Percentiles rank a stretch among this genome's conserved stretches.
phyloP scores from a whole-genome alignment of 495 filamentous ascomycete genomes.

The Aspergillus nanangensis region DNA sequence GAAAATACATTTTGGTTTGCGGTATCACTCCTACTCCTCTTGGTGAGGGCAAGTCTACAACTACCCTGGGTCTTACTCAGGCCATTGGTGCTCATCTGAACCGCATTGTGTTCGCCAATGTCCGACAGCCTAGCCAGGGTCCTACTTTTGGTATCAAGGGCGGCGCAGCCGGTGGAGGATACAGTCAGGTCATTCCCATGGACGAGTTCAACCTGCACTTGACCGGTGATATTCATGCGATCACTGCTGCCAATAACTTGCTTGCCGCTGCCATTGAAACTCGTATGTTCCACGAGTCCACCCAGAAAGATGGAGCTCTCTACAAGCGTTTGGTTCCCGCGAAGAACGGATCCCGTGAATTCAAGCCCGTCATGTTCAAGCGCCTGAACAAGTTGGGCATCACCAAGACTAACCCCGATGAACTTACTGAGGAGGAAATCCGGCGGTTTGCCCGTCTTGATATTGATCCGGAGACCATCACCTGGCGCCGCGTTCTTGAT shows the following conservation, averaged over 20 bases:
- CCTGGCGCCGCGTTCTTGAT: constrained; percentile 92
- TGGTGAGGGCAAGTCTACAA: constrained; percentile 97
- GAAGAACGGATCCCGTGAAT: constrained; percentile 85
- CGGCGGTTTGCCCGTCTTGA: constrained; percentile 83
- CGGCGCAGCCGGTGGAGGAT: constrained; percentile 92
- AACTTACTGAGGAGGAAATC: constrained; percentile 86
- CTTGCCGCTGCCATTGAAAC: constrained; percentile 98
- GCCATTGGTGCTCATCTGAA: constrained; percentile 88
- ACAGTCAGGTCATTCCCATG: constrained; percentile 99
- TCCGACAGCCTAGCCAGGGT: constrained; percentile 93
- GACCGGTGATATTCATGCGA: constrained; percentile 96
- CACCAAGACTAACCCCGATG: constrained; percentile 86
- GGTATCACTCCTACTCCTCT: constrained; percentile 98
- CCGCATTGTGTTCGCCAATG: constrained; percentile 89
- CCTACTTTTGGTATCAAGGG: constrained; percentile 99
- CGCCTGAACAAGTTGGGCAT: constrained; percentile 93
- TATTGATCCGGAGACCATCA: constrained; percentile 95
- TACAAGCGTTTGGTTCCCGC: constrained; percentile 84
- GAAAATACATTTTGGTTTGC: constrained; percentile 84
- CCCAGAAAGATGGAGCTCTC: constrained; percentile 85
- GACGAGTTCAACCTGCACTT: constrained; percentile 98
- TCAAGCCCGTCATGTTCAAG: constrained; percentile 85
- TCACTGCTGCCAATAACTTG: constrained; percentile 95
- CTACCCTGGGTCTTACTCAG: constrained; percentile 93
- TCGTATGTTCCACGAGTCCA: constrained; percentile 94